Evolutionary conservation across 345 rosid species (phyloP).

Genomic region (Erucastrum elatum): DNA sequence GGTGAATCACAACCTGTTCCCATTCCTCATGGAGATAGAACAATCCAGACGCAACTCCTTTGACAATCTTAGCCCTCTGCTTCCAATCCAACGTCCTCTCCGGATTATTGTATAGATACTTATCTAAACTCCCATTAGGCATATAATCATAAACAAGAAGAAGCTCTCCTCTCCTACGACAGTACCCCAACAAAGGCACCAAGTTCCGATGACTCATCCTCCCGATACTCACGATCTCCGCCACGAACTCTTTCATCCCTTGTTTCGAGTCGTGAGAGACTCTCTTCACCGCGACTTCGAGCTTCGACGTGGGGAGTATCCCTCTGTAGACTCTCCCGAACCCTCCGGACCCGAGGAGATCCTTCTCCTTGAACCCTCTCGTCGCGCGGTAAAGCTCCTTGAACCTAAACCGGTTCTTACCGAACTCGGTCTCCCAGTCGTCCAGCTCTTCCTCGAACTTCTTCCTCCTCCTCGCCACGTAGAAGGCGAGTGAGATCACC

Average conservation of each 20-base stretch:
- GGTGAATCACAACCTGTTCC: constrained; percentile 67
- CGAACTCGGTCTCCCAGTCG: constrained; percentile 70
- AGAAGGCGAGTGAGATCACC: constrained; percentile 16
- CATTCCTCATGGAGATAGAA: constrained; percentile 66
- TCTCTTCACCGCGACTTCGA: constrained; percentile 62
- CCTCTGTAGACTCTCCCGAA: constrained; percentile 70
- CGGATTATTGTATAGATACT: constrained; percentile 51
- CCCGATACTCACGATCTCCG: constrained; percentile 60
- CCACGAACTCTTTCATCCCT: constrained; percentile 62
- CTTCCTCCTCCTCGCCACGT: constrained; percentile 35
- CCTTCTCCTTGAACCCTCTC: constrained; percentile 61
- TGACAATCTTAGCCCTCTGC: constrained; percentile 52
- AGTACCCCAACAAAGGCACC: constrained; percentile 57
- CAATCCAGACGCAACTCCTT: constrained; percentile 61
- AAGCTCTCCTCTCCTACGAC: constrained; percentile 60
- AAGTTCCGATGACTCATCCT: constrained; percentile 60
- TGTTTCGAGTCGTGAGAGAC: constrained; percentile 62
- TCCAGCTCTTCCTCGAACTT: constrained; percentile 67
- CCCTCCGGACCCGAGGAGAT: constrained; percentile 65
- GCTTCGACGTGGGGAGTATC: constrained; percentile 43
- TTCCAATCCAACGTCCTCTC: constrained; percentile 48
- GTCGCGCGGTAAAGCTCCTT: constrained; percentile 68
- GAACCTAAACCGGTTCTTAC: constrained; percentile 63
- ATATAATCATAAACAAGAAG: constrained; percentile 64
- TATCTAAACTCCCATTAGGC: constrained; percentile 65